These are phyloP conservation scores for Pseudozyma sp. DNA, from an alignment of 1,284 basidiomycete species.

Conservation along the genomic window DNA sequence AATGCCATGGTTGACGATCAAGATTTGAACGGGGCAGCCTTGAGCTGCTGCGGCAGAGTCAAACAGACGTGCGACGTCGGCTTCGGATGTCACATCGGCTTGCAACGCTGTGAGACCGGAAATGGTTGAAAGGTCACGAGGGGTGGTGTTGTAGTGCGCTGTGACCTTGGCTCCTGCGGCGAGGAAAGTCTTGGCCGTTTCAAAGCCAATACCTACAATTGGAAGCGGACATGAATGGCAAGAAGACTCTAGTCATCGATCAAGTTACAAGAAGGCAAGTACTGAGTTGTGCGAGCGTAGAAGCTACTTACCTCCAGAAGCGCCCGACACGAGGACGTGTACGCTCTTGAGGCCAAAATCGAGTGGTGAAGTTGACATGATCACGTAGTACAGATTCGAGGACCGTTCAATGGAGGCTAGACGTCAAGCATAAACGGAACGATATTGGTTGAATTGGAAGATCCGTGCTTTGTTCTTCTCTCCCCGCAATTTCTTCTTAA, in stretches of 20 bases:
- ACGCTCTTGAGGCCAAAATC: slow-evolving; percentile 41
- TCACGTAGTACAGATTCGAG: background rate
- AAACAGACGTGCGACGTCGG: slow-evolving; percentile 72
- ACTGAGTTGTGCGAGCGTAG: background rate
- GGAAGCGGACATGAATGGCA: background rate
- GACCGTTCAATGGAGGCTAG: background rate
- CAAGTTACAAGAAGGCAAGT: background rate
- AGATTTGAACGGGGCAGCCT: slow-evolving; percentile 71
- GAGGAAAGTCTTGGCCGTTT: slow-evolving; percentile 41
- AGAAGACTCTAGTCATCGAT: slow-evolving; percentile 1
- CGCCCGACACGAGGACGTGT: slow-evolving; percentile 43
- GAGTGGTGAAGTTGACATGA: slow-evolving; percentile 17
- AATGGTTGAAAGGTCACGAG: slow-evolving; percentile 70
- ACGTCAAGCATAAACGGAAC: too few species aligned
- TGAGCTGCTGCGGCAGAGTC: slow-evolving; percentile 36
- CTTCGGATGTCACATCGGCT: slow-evolving; percentile 76
- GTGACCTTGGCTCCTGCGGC: slow-evolving; percentile 76
- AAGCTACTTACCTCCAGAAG: slow-evolving; percentile 35
- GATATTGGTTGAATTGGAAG: too few species aligned
- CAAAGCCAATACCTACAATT: slow-evolving; percentile 40
- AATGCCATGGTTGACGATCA: slow-evolving; percentile 78
- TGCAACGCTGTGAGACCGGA: slow-evolving; percentile 71
- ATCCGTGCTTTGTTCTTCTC: too few species aligned
- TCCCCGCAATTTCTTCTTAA: too few species aligned
- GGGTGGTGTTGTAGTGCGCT: slow-evolving; percentile 78